These are phyloP conservation scores for Pisolithus tinctorius DNA, from an alignment of 768 basidiomycete species.

Conservation along the genomic window DNA sequence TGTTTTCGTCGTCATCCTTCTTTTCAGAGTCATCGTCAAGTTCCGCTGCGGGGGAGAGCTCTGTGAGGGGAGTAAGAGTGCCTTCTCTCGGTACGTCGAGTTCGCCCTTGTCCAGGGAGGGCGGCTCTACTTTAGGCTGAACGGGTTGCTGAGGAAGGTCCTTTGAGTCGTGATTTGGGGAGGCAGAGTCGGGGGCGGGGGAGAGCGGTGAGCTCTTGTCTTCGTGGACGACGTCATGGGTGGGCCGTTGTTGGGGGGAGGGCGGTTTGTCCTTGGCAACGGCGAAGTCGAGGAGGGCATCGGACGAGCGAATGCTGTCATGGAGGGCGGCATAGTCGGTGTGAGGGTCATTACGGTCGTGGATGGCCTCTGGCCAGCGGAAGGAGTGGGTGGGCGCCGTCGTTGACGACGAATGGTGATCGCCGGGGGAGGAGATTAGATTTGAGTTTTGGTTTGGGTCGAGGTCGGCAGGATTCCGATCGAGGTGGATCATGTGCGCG, in stretches of 20 bases:
- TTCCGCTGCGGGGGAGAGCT: constrained; percentile 64
- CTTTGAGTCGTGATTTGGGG: constrained; percentile 26
- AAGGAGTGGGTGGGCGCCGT: constrained; percentile 18
- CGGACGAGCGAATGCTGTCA: constrained; percentile 9
- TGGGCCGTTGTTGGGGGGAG: constrained; percentile 8
- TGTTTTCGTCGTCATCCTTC: constrained; percentile 33
- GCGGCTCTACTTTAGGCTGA: constrained; percentile 12
- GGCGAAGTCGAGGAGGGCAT: constrained; percentile 8
- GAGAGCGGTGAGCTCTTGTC: constrained; percentile 54
- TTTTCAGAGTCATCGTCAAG: constrained; percentile 34
- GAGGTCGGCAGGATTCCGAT: constrained; percentile 41
- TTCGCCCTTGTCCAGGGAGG: constrained; percentile 24
- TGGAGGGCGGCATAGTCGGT: constrained; percentile 21
- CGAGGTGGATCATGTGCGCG: constrained; percentile 45
- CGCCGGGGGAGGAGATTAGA: constrained; percentile 37
- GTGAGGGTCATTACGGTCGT: constrained; percentile 16
- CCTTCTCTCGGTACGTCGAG: constrained; percentile 33
- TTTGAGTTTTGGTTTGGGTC: constrained; percentile 34
- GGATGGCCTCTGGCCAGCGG: constrained; percentile 27
- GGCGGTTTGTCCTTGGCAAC: constrained; percentile 9
- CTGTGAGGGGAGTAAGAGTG: constrained; percentile 67
- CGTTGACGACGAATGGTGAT: constrained; percentile 15
- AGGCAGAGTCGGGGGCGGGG: constrained; percentile 43
- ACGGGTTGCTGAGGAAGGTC: constrained; percentile 12
- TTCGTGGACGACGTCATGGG: constrained; percentile 15